Evolutionary conservation across 352 stramenopile genomes (phyloP), one percentile per base, ranked within the genome.

Genomic region (Pelagophyceae sp.): DNA sequence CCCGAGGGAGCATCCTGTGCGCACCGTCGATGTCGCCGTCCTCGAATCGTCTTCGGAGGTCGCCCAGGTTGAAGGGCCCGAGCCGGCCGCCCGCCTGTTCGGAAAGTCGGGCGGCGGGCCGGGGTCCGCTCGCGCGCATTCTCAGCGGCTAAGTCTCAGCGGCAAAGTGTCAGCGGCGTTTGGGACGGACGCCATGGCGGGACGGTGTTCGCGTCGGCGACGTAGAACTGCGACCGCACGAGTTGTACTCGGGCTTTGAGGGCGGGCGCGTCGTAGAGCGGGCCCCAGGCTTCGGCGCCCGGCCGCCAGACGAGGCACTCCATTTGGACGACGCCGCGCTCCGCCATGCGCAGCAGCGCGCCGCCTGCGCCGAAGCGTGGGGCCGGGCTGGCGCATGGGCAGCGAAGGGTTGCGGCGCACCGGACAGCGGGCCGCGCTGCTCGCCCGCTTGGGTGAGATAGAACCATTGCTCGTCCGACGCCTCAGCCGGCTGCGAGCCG

Each of bases 41-140:
- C 35, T 74, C 67, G 67, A 74, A 51, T 11, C 67, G 67, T n/a
- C 67, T 27, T 33, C 67, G 67, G 35, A 74, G 67, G 25, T 74
- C 67, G 35, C 35, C 38, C 15, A 74, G 38, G 3, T 25, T 51
- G 38, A 35, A 74, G 35, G 67, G 67, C 2, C 67, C 67, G 2
- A 2, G 2, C 1, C 38, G 67, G 27, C 38, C 38, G 17, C 31
- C 35, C 2, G 33, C 45, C 45, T 54, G 45, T 54, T 54, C 23
- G n/a, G n/a, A n/a, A n/a, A n/a, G n/a, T n/a, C n/a, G n/a, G n/a
- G n/a, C n/a, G n/a, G n/a, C n/a, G n/a, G n/a, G n/a, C n/a, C n/a
- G n/a, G n/a, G n/a, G n/a, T n/a, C n/a, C n/a, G n/a, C n/a, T n/a
- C n/a, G n/a, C n/a, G n/a, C n/a, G n/a, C n/a, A n/a, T n/a, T n/a